These are phyloP conservation scores for Botrytis aclada DNA, from an alignment of 2,329 filamentous ascomycete species.

Conservation along the genomic window DNA sequence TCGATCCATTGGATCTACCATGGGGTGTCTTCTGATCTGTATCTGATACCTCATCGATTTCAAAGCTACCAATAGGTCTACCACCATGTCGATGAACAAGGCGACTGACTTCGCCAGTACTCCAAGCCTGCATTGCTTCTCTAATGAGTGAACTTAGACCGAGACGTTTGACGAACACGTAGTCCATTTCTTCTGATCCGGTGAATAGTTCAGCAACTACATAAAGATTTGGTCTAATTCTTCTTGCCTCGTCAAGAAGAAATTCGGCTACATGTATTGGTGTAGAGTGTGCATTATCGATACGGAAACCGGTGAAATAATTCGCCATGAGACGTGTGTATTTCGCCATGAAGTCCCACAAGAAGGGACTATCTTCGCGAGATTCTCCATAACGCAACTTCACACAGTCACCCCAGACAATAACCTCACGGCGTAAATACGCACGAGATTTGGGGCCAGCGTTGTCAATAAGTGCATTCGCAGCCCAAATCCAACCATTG, in stretches of 20 bases:
- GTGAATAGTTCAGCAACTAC: conserved; percentile 95
- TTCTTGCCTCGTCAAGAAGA: conserved; percentile 88
- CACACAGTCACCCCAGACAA: conserved; percentile 97
- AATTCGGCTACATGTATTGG: conserved; percentile 92
- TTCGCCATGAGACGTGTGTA: conserved; percentile 92
- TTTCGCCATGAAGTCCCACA: conserved; percentile 94
- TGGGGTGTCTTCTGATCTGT: conserved; percentile 46
- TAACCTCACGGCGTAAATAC: conserved; percentile 95
- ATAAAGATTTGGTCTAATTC: conserved; percentile 81
- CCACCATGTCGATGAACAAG: conserved; percentile 93
- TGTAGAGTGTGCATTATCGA: conserved; percentile 97
- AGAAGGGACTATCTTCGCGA: conserved; percentile 81
- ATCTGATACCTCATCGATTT: conserved; percentile 79
- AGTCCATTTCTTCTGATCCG: conserved; percentile 93
- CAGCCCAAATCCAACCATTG: conserved; percentile 99
- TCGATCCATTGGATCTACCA: conserved; percentile 35
- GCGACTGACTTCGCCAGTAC: conserved; percentile 85
- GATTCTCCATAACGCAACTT: conserved; percentile 86
- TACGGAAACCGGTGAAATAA: conserved; percentile 91
- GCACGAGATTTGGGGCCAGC: conserved; percentile 84
- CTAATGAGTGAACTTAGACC: conserved; percentile 89
- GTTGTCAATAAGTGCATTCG: conserved; percentile 90
- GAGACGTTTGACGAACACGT: conserved; percentile 88
- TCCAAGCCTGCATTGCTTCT: conserved; percentile 98
- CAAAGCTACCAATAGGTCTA: conserved; percentile 93